A percentile compares a stretch with the other conserved stretches of the same genome.
phyloP scores from a whole-genome alignment of 2,329 filamentous ascomycete species.

The Epichloe festucae region DNA sequence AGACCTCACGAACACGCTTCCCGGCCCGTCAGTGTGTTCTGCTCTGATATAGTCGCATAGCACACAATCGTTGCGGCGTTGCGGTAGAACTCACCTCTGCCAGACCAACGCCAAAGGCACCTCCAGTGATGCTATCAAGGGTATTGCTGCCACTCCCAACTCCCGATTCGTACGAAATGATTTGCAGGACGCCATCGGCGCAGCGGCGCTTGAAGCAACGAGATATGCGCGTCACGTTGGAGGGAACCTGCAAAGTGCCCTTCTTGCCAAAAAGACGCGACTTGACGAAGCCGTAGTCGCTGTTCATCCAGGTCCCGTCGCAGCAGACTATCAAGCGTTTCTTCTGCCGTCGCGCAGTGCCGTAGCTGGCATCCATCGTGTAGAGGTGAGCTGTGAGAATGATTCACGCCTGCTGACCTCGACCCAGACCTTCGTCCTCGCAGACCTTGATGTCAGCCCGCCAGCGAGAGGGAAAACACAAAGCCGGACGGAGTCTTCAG shows the following conservation, averaged over 20 bases:
- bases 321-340: conserved; percentile 40
- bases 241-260: conserved; percentile 36
- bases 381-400: no score
- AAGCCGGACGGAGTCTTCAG: no score
- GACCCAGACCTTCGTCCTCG: no score
- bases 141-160: conserved; percentile 40
- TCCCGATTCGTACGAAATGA: conserved; percentile 49
- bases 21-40: background rate
- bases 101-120: conserved; percentile 42
- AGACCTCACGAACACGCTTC: conserved; percentile 45
- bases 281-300: conserved; percentile 34
- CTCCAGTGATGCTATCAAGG: conserved; percentile 38
- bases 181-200: conserved; percentile 39
- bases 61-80: background rate
- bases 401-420: no score
- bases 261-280: conserved; percentile 21
- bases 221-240: conserved; percentile 48
- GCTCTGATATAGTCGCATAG: no score
- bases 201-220: conserved; percentile 40
- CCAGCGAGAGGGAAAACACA: no score
- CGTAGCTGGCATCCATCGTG: background rate
- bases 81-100: conserved; percentile 27
- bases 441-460: no score
- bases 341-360: conserved; percentile 2
- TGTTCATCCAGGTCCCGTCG: conserved; percentile 42